These are phyloP conservation scores for Cladophialophora exuberans DNA, from an alignment of 2,329 filamentous ascomycete genomes.

Conservation along the genomic window DNA sequence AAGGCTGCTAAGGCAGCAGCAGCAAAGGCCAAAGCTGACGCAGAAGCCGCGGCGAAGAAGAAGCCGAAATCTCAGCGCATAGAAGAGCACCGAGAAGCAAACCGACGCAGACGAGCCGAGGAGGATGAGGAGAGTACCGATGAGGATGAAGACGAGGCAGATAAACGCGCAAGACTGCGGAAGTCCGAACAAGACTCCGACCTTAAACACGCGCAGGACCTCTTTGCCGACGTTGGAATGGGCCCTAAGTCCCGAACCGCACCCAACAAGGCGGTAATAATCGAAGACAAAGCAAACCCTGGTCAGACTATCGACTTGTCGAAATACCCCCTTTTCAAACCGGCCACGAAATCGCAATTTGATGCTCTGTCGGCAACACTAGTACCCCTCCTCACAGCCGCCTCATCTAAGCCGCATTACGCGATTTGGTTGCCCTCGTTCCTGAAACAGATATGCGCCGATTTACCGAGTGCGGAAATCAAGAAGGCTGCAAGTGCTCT, in stretches of 20 bases:
- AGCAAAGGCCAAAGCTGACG: slow-evolving; percentile 85
- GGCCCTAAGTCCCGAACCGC: slow-evolving; percentile 70
- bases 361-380: slow-evolving; percentile 75
- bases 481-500: slow-evolving; percentile 90
- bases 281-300: slow-evolving; percentile 73
- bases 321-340: slow-evolving; percentile 82
- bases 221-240: slow-evolving; percentile 78
- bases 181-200: slow-evolving; percentile 85
- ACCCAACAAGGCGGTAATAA: slow-evolving; percentile 66
- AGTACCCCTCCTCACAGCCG: slow-evolving; percentile 73
- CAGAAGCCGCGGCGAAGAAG: slow-evolving; percentile 84
- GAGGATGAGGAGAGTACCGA: slow-evolving; percentile 62
- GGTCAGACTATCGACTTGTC: slow-evolving; percentile 80
- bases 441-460: slow-evolving; percentile 80
- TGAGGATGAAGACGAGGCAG: slow-evolving; percentile 74
- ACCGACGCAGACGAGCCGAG: slow-evolving; percentile 60
- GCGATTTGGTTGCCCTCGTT: slow-evolving; percentile 89
- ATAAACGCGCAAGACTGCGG: slow-evolving; percentile 73
- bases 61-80: slow-evolving; percentile 87
- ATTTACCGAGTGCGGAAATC: slow-evolving; percentile 88
- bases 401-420: slow-evolving; percentile 89
- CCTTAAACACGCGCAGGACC: slow-evolving; percentile 84
- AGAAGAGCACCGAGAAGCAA: slow-evolving; percentile 73
- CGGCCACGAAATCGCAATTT: slow-evolving; percentile 84
- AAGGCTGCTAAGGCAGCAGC: slow-evolving; percentile 87